Percentiles rank a stretch among this genome's conserved stretches.
Evolutionary conservation across 371 early-diverging fungal species (phyloP).

Genomic region (Mortierella sp.): DNA sequence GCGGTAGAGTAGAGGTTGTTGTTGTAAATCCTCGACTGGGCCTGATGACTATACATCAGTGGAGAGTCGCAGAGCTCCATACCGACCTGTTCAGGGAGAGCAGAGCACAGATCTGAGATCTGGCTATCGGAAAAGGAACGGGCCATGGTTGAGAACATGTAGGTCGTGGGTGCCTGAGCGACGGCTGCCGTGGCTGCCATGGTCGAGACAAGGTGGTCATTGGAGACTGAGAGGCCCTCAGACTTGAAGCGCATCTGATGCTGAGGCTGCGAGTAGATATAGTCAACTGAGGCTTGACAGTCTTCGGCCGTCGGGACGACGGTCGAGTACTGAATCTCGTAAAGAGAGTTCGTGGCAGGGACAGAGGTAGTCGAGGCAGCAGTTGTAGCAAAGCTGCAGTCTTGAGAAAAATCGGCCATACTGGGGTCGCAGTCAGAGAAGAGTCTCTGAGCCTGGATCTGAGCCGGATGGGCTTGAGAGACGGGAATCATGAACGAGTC

Average conservation of each 20-base stretch:
- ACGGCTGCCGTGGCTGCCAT: slow-evolving; percentile 11
- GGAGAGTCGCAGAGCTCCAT: slow-evolving; percentile 37
- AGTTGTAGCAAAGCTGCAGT: not conserved
- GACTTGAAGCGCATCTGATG: slow-evolving; percentile 9
- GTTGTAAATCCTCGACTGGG: slow-evolving; percentile 3
- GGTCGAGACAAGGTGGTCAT: slow-evolving; percentile 29
- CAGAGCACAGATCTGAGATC: slow-evolving; percentile 25
- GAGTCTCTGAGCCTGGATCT: no score
- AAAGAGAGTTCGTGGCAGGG: not conserved
- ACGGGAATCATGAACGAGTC: slow-evolving; percentile 18
- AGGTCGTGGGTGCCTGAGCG: not conserved
- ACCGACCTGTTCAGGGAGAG: slow-evolving; percentile 7
- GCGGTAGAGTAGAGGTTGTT: slow-evolving; percentile 13
- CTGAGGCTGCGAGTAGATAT: slow-evolving; percentile 21
- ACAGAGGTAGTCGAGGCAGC: slow-evolving; percentile 1
- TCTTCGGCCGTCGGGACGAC: slow-evolving; percentile 25
- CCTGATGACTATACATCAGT: slow-evolving; percentile 24
- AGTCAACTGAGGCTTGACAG: slow-evolving; percentile 32
- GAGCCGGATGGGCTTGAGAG: not conserved
- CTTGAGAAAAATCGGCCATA: no score
- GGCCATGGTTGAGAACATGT: slow-evolving; percentile 39
- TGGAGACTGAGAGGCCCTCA: slow-evolving; percentile 16
- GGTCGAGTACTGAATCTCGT: not conserved
- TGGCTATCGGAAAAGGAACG: slow-evolving; percentile 45
- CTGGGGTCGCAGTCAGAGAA: slow-evolving; percentile 1